These are phyloP conservation scores for Corchorus olitorius DNA, from an alignment of 345 rosid genomes.

Conservation along the genomic window DNA sequence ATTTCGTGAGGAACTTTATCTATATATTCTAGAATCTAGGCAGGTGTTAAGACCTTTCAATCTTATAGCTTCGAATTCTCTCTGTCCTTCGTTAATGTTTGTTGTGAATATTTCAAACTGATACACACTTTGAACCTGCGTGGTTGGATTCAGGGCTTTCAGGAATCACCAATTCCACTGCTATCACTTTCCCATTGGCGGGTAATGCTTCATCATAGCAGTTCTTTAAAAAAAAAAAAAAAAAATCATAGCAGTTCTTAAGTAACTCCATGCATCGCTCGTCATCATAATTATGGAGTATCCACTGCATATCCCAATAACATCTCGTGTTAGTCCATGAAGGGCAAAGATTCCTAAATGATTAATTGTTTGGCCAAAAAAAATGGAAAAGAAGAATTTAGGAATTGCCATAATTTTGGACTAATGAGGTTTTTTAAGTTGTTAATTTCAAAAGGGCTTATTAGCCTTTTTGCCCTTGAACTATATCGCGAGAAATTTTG, in stretches of 20 bases:
- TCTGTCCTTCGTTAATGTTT: conserved; percentile 42
- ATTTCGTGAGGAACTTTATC: too few species aligned
- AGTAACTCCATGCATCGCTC: conserved; percentile 49
- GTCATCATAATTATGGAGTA: conserved; percentile 45
- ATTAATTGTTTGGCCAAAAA: background rate
- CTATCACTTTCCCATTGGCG: conserved; percentile 44
- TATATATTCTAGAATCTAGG: too few species aligned
- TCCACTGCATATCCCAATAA: conserved; percentile 38
- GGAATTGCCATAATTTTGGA: too few species aligned
- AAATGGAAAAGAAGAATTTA: too few species aligned
- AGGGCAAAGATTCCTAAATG: background rate
- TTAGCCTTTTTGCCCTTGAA: too few species aligned
- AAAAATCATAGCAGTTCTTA: too few species aligned
- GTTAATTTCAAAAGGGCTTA: too few species aligned
- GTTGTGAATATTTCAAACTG: conserved; percentile 41
- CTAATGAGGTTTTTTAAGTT: too few species aligned
- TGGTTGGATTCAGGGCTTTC: conserved; percentile 33
- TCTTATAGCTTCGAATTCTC: conserved; percentile 31
- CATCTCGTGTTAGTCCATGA: background rate
- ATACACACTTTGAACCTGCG: conserved; percentile 33
- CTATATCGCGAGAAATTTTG: too few species aligned
- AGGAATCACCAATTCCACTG: conserved; percentile 45
- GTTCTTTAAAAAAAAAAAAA: too few species aligned
- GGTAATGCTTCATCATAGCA: conserved; percentile 47
- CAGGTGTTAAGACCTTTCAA: too few species aligned